Evolutionary conservation across 805 yeast species (phyloP), one percentile per base, ranked within the genome.

Genomic region (Starmerella sp.): DNA sequence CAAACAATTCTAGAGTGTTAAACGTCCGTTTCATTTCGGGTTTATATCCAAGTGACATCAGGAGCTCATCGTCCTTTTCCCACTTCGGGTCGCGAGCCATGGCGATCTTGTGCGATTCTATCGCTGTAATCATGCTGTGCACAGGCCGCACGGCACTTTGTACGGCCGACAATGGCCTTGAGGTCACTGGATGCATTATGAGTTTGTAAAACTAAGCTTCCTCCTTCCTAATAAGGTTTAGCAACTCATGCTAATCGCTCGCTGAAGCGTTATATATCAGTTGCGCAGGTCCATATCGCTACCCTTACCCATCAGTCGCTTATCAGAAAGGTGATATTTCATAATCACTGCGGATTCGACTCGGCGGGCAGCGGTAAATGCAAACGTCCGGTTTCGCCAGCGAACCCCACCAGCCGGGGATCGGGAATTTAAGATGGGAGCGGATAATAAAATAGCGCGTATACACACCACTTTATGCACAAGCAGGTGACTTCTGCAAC

Each of bases 1-100:
- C 86, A 63, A 84, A 83, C 8, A 82, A 81, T 66, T 82, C 86
- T 48, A 80, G 57, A 1, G 83, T 77, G 2, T 81, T 73, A 62
- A 81, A 84, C 36, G 75, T 73, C 66, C 90, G 76, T 41, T 72
- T 72, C 54, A 83, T 70, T 62, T 84, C 88, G 62, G 82, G 84
- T 64, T 81, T 82, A 66, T 84, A 83, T 8, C 90, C 90, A 53
- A 84, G 78, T 58, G 80, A 79, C 59, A 62, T 61, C 39, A 70
- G 65, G 36, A 67, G 55, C 39, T 60, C 62, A 52, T 67, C 71
- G 52, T 68, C 72, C 6, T 51, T 32, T 17, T 46, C 39, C 49
- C 49, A 46, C 49, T 32, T 15, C 8, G 49, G 49, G 34, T 46
- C 49, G 30, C 49, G 49, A 5, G 49, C 49, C 49, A 46, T 46